Conservation (phyloP, 202 grass and related monocot species). For the Carex arenaria region DNA sequence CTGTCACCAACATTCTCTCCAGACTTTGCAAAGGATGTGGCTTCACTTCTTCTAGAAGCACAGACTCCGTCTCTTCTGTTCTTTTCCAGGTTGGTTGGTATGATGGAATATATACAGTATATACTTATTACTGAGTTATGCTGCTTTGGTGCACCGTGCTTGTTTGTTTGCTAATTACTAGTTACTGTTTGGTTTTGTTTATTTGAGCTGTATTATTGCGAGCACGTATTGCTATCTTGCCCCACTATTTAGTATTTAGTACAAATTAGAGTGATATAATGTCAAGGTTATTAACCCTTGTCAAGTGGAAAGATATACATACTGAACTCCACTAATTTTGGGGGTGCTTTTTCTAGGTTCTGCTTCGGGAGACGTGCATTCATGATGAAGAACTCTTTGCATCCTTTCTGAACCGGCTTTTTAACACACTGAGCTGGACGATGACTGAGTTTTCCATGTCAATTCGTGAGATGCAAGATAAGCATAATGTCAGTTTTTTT, state of each 20-base stretch:
- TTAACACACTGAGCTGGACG: conserved; percentile 84
- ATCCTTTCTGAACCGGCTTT: conserved; percentile 78
- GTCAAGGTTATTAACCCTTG: neutral
- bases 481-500: conserved; percentile 43
- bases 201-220: neutral
- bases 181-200: neutral
- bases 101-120: neutral
- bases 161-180: neutral
- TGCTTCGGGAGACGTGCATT: conserved; percentile 62
- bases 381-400: conserved; percentile 68
- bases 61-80: conserved; percentile 51
- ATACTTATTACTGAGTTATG: neutral
- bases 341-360: conserved; percentile 37
- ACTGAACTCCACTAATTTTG: neutral
- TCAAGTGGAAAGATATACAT: neutral
- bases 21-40: conserved; percentile 74
- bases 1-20: conserved; percentile 74
- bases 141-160: neutral
- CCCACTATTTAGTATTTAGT: neutral
- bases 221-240: neutral
- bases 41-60: conserved; percentile 67
- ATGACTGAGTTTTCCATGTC: conserved; percentile 86
- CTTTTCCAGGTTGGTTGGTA: conserved; percentile 59
- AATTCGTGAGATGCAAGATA: conserved; percentile 94
- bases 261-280: conserved; percentile 1